Conservation (phyloP, 768 basidiomycete genomes). For the Termitomyces eurrhizus region DNA sequence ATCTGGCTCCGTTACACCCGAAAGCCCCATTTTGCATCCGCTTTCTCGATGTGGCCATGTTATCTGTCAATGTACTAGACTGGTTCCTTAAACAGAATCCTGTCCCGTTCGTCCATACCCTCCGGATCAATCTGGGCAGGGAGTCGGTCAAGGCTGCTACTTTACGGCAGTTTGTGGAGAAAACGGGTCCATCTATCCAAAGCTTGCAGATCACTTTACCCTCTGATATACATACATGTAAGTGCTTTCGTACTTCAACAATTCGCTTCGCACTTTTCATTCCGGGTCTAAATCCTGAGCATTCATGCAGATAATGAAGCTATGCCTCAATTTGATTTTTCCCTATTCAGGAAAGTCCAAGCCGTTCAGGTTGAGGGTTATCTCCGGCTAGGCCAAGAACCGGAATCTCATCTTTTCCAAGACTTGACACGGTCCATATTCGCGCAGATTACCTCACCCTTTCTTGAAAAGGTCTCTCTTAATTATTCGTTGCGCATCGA, state of each 20-base stretch:
- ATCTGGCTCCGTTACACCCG: constrained; percentile 13
- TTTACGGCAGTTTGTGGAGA: constrained; percentile 17
- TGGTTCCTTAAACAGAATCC: constrained; percentile 25
- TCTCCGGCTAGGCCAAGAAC: constrained; percentile 16
- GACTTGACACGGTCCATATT: constrained; percentile 22
- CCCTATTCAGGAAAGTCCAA: constrained; percentile 16
- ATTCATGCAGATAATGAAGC: constrained; percentile 15
- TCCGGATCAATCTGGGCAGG: constrained; percentile 22
- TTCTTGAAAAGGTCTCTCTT: constrained; percentile 20
- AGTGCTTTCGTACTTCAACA: constrained; percentile 6
- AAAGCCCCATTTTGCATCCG: constrained; percentile 17
- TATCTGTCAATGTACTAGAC: constrained; percentile 18
- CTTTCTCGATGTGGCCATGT: constrained; percentile 18
- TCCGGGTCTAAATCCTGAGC: not conserved
- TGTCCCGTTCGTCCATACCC: constrained; percentile 18
- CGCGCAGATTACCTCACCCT: constrained; percentile 19
- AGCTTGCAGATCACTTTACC: constrained; percentile 23
- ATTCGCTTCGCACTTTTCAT: not conserved
- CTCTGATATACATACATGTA: constrained; percentile 18
- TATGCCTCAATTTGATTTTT: constrained; percentile 19
- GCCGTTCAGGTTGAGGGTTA: constrained; percentile 24
- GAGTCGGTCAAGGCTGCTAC: constrained; percentile 1
- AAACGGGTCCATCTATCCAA: constrained; percentile 20
- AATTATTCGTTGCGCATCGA: constrained; percentile 18
- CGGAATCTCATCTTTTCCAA: constrained; percentile 13